Evolutionary conservation across 202 grass and related monocot species (phyloP).

Genomic region (Setaria viridis): DNA sequence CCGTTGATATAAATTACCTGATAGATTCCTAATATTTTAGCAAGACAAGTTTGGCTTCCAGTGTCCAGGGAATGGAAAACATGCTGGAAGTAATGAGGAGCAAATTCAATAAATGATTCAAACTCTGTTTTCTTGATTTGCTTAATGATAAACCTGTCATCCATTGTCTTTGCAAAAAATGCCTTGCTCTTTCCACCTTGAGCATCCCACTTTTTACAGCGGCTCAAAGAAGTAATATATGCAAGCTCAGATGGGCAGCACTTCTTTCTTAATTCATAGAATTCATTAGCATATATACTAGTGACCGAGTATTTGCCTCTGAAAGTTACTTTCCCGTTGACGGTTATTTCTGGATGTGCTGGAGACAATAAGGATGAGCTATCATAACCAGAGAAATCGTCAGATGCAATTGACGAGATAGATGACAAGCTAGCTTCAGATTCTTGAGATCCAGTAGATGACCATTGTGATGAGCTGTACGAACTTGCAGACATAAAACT

Average conservation of each 20-base stretch:
- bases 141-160: conserved; percentile 98
- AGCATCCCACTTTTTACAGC: conserved; percentile 97
- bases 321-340: conserved; percentile 66
- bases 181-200: conserved; percentile 96
- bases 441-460: conserved; percentile 72
- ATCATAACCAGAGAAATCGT: conserved; percentile 72
- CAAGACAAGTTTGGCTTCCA: conserved; percentile 91
- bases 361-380: conserved; percentile 58
- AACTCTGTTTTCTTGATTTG: conserved; percentile 98
- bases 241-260: conserved; percentile 92
- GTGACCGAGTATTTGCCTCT: conserved; percentile 82
- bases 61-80: conserved; percentile 76
- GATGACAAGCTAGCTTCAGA: conserved; percentile 55
- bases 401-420: conserved; percentile 59
- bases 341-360: conserved; percentile 74
- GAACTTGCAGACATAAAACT: conserved; percentile 69
- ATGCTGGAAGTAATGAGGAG: conserved; percentile 90
- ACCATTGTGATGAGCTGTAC: conserved; percentile 59
- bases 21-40: conserved; percentile 97
- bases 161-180: conserved; percentile 90
- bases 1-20: conserved; percentile 63
- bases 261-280: conserved; percentile 80
- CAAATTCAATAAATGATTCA: conserved; percentile 91
- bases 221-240: conserved; percentile 89
- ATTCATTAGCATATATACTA: conserved; percentile 69